Base-by-base conservation (phyloP, 2,329 filamentous ascomycete species). In the Corinectria fuckeliana region DNA sequence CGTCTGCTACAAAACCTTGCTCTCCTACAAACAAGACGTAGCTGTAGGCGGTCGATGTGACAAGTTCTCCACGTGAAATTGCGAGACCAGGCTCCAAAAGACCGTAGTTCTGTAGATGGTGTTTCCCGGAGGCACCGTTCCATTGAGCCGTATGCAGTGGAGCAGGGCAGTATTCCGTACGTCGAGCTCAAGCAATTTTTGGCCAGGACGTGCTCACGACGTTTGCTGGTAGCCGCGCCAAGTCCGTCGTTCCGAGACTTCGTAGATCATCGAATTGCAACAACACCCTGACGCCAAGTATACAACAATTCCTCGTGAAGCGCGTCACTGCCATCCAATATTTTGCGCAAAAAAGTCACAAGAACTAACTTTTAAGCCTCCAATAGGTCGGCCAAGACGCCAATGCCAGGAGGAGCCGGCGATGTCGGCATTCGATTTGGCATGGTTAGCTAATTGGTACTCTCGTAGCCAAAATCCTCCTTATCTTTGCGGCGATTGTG, bases 281-380 rank as follows among this genome's bases (percentile, higher is more conserved):
- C n/a, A 68, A 68, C 66, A 47, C 59, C 63, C 50, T 18, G 16
- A 36, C 61, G 65, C 65, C 63, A 66, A 63, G 51, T 51, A 57
- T 56, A 54, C 49, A 45, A 18, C 26, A n/a, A 7, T 28, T 28
- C n/a, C 4, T 28, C 23, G 4, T 28, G 34, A 50, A 52, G 51
- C 41, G 21, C 42, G 54, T 57, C 56, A 48, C 51, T 26, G 28
- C 45, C 34, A 57, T 49, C 14, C 20, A 30, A 32, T 34, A 32
- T 56, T 26, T 26, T 44, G 57, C 36, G 16, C 45, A 56, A 50
- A 38, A 16, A 53, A 38, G n/a, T 67, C n/a, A 58, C 54, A 34
- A 48, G 59, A 51, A 55, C 47, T 32, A 39, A 65, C 61, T 67
- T 66, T 66, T 66, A 41, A 52, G 41, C 55, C 21, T 41, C 51